Conservation (phyloP, 345 rosid species). For the Balakata baccata region DNA sequence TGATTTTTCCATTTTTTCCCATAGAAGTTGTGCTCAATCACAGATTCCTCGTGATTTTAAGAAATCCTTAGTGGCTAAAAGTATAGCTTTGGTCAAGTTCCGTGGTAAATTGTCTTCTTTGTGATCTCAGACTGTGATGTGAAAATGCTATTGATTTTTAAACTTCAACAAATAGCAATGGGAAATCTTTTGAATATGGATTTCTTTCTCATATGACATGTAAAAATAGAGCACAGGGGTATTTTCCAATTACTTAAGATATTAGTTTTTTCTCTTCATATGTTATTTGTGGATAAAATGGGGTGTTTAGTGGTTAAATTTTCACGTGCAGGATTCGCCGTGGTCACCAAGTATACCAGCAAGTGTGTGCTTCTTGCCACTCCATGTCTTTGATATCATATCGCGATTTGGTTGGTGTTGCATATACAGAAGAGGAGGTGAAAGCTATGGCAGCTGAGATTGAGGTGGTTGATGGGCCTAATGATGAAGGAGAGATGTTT, state of each 20-base stretch:
- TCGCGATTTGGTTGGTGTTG: constrained; percentile 95
- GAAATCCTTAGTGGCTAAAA: background rate
- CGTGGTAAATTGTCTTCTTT: background rate
- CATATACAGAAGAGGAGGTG: constrained; percentile 94
- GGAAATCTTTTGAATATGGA: background rate
- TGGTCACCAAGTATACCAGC: constrained; percentile 95
- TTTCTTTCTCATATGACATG: background rate
- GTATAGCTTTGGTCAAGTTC: background rate
- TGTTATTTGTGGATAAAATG: background rate
- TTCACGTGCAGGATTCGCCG: constrained; percentile 83
- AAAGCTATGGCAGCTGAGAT: constrained; percentile 99
- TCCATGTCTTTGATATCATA: constrained; percentile 94
- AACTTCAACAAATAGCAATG: background rate
- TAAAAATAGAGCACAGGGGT: background rate
- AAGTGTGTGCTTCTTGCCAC: constrained; percentile 99
- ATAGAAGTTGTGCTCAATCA: background rate
- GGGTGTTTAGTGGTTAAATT: constrained; percentile 7
- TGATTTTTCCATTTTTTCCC: constrained; percentile 14
- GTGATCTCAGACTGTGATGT: background rate
- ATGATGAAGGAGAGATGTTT: constrained; percentile 99
- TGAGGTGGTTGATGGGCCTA: constrained; percentile 97
- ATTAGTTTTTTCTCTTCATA: background rate
- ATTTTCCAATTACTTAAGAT: background rate
- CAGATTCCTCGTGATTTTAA: background rate
- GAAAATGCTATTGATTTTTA: background rate